Conservation (phyloP, 1,284 basidiomycete species). For the Puccinia horiana region DNA sequence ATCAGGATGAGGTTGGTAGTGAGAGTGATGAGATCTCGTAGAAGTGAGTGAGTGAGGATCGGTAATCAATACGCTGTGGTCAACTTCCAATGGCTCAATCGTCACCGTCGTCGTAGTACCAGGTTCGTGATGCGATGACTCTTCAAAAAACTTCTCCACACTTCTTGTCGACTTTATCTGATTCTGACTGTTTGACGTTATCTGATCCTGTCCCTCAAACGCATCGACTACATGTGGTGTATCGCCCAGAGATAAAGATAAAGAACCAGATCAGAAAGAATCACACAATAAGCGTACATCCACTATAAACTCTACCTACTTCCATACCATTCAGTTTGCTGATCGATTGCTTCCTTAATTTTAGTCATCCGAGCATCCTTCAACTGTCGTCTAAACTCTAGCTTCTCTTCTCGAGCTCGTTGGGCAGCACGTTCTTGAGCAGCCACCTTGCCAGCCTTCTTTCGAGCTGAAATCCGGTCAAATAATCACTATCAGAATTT, state of each 20-base stretch:
- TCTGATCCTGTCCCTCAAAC: slow-evolving; percentile 20
- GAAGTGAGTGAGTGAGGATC: neutral
- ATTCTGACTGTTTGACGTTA: neutral
- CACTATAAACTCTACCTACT: slow-evolving; percentile 16
- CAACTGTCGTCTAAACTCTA: slow-evolving; percentile 37
- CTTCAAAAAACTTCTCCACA: slow-evolving; percentile 14
- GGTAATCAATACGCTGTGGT: slow-evolving; percentile 28
- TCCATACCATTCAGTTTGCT: slow-evolving; percentile 46
- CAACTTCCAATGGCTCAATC: slow-evolving; percentile 33
- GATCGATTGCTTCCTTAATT: slow-evolving; percentile 30
- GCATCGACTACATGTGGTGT: slow-evolving; percentile 16
- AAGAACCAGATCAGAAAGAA: neutral
- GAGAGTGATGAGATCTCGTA: neutral
- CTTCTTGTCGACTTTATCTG: neutral
- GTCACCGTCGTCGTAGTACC: slow-evolving; percentile 34
- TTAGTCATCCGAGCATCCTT: slow-evolving; percentile 26
- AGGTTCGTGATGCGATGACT: no score
- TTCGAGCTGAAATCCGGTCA: slow-evolving; percentile 42
- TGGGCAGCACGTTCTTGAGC: slow-evolving; percentile 19
- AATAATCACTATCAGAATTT: slow-evolving; percentile 36
- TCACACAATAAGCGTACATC: no score
- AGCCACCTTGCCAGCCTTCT: slow-evolving; percentile 33
- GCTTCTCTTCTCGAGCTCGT: slow-evolving; percentile 28
- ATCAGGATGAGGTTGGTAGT: slow-evolving; percentile 1
- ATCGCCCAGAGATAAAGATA: neutral